A percentile compares a stretch with the other conserved stretches of the same genome.
Evolutionary conservation across 345 rosid species (phyloP).

Genomic region (Noccaea caerulescens): DNA sequence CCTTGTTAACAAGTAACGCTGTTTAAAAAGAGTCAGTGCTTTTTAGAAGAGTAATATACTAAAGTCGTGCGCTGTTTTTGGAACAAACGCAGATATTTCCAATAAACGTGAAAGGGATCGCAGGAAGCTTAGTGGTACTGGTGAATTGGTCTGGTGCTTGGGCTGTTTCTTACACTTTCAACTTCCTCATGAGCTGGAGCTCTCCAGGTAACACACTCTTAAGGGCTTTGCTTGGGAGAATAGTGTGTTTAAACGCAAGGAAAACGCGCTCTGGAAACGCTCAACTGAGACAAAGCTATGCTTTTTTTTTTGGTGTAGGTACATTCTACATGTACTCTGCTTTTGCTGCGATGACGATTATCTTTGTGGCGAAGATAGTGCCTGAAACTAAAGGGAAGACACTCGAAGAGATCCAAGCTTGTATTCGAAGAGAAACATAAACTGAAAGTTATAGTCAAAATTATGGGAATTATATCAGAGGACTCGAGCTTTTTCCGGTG

Average conservation of each 20-base stretch:
- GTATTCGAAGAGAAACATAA: slow-evolving; percentile 50
- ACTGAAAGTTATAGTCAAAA: neutral
- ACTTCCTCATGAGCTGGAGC: slow-evolving; percentile 85
- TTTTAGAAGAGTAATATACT: neutral
- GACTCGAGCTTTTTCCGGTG: neutral
- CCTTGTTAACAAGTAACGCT: neutral
- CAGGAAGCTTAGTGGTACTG: slow-evolving; percentile 87
- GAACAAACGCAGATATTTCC: slow-evolving; percentile 76
- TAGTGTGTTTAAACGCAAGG: neutral
- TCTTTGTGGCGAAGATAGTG: slow-evolving; percentile 75
- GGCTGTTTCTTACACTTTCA: slow-evolving; percentile 86
- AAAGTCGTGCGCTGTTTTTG: neutral
- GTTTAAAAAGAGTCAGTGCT: neutral
- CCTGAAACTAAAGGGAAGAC: slow-evolving; percentile 98
- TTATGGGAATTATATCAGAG: neutral
- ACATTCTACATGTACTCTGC: slow-evolving; percentile 76
- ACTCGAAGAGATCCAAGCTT: slow-evolving; percentile 80
- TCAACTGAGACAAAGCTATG: neutral
- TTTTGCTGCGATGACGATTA: slow-evolving; percentile 59
- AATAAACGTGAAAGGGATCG: slow-evolving; percentile 79
- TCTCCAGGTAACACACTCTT: slow-evolving; percentile 55
- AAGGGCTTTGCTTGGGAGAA: neutral
- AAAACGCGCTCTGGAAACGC: neutral
- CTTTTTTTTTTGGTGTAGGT: slow-evolving; percentile 54
- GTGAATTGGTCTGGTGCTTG: slow-evolving; percentile 96